Evolutionary conservation across 164 flowering plant species (phyloP).

Genomic region (Chloranthus sessilifolius): DNA sequence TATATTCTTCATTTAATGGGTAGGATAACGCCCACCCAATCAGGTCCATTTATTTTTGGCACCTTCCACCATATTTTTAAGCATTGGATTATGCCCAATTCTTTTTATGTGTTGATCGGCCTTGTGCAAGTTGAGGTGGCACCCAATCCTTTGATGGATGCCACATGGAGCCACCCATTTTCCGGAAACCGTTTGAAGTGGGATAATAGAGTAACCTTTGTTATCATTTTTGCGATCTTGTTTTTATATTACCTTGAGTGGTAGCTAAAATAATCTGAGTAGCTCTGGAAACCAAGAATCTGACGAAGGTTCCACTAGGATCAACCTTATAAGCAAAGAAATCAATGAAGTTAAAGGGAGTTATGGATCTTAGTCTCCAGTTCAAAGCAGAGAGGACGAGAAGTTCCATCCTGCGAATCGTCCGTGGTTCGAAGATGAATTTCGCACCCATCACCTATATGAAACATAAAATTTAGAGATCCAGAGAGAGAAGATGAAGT

Average conservation of each 20-base stretch:
- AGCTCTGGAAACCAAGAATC: conserved; percentile 55
- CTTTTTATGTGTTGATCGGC: too few relatives aligned
- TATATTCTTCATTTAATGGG: too few relatives aligned
- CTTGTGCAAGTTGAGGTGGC: too few relatives aligned
- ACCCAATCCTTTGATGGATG: too few relatives aligned
- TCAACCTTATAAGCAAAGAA: conserved; percentile 76
- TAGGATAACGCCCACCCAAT: too few relatives aligned
- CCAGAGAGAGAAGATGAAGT: not conserved
- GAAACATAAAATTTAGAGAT: not conserved
- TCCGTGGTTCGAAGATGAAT: conserved; percentile 65
- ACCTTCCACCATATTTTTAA: too few relatives aligned
- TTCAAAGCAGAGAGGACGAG: conserved; percentile 60
- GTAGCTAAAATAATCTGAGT: conserved; percentile 64
- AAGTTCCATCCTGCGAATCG: conserved; percentile 74
- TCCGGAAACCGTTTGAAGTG: too few relatives aligned
- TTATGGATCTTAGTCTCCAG: conserved; percentile 81
- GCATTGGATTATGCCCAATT: too few relatives aligned
- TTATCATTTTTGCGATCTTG: too few relatives aligned
- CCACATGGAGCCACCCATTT: too few relatives aligned
- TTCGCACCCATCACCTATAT: conserved; percentile 56
- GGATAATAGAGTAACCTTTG: too few relatives aligned
- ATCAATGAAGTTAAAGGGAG: conserved; percentile 75
- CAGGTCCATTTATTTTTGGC: too few relatives aligned
- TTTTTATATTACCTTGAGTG: conserved; percentile 54
- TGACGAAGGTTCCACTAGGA: conserved; percentile 38